Conservation (phyloP, 2,329 filamentous ascomycete species). For the Aspergillus neoniger region DNA sequence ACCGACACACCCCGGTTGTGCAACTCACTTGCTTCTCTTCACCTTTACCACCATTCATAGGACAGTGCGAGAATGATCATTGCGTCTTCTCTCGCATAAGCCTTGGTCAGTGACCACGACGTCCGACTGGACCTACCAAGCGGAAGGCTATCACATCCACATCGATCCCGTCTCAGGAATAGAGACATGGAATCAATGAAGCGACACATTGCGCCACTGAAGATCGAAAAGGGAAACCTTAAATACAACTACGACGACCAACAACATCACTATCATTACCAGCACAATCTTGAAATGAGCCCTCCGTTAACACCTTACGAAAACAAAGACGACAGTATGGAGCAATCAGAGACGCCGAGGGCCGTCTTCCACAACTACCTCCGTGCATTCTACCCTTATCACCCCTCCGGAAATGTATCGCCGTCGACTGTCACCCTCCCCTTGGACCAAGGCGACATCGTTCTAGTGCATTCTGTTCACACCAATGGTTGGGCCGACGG, state of each 20-base stretch:
- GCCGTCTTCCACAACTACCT: conserved; percentile 91
- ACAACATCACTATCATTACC: conserved; percentile 29
- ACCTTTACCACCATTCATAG: neutral
- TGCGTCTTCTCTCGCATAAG: conserved; percentile 30
- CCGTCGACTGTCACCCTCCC: conserved; percentile 86
- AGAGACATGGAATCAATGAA: conserved; percentile 38
- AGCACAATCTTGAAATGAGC: conserved; percentile 62
- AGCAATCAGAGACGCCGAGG: conserved; percentile 49
- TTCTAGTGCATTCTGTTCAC: conserved; percentile 93
- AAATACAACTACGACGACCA: conserved; percentile 26
- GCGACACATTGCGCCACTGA: conserved; percentile 41
- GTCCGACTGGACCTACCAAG: conserved; percentile 15
- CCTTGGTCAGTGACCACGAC: conserved; percentile 35
- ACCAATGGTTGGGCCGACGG: conserved; percentile 99
- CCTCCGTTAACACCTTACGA: conserved; percentile 72
- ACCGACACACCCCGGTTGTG: too few species aligned
- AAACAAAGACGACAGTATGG: conserved; percentile 57
- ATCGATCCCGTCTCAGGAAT: conserved; percentile 3
- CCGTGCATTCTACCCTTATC: conserved; percentile 90
- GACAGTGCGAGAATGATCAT: conserved; percentile 30
- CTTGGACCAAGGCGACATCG: conserved; percentile 85
- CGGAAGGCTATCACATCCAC: neutral
- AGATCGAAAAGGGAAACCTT: conserved; percentile 39
- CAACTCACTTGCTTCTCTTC: too few species aligned
- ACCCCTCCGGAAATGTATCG: conserved; percentile 73